These are phyloP conservation scores for Wakefieldia striispora DNA, from an alignment of 768 basidiomycete genomes.

Conservation along the genomic window DNA sequence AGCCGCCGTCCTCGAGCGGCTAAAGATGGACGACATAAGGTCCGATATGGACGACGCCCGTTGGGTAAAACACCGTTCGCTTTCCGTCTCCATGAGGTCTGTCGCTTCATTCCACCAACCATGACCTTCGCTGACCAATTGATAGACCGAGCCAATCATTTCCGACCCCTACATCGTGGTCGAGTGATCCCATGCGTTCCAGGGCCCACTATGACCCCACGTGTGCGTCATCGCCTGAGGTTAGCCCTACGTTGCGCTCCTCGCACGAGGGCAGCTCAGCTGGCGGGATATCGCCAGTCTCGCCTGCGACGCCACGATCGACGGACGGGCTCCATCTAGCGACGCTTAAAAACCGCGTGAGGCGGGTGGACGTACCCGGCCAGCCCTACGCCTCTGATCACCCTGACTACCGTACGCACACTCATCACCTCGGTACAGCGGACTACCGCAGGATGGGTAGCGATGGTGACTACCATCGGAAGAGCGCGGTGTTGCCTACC, in stretches of 20 bases:
- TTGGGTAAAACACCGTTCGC: conserved; percentile 45
- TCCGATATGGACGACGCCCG: conserved; percentile 18
- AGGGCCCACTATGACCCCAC: conserved; percentile 17
- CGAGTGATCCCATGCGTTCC: conserved; percentile 17
- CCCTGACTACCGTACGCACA: conserved; percentile 13
- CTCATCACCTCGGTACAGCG: conserved; percentile 1
- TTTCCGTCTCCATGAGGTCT: conserved; percentile 40
- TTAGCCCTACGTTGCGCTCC: conserved; percentile 30
- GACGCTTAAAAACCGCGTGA: conserved; percentile 14
- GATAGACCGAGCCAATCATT: conserved; percentile 19
- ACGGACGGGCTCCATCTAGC: conserved; percentile 17
- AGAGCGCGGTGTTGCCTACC: conserved; percentile 15
- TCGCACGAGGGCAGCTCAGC: conserved; percentile 46
- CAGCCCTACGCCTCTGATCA: conserved; percentile 11
- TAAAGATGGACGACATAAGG: conserved; percentile 51
- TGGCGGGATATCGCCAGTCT: conserved; percentile 50
- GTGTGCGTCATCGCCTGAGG: conserved; percentile 14
- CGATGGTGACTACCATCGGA: conserved; percentile 11
- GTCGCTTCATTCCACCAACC: neutral
- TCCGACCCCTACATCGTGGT: conserved; percentile 25
- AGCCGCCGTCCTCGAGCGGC: conserved; percentile 61
- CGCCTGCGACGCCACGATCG: conserved; percentile 53
- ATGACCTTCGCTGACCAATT: neutral
- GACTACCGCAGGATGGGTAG: conserved; percentile 13
- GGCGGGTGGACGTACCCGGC: conserved; percentile 9